Evolutionary conservation across 768 basidiomycete genomes (phyloP), one percentile per base, ranked within the genome.

Genomic region (Serendipita indica): DNA sequence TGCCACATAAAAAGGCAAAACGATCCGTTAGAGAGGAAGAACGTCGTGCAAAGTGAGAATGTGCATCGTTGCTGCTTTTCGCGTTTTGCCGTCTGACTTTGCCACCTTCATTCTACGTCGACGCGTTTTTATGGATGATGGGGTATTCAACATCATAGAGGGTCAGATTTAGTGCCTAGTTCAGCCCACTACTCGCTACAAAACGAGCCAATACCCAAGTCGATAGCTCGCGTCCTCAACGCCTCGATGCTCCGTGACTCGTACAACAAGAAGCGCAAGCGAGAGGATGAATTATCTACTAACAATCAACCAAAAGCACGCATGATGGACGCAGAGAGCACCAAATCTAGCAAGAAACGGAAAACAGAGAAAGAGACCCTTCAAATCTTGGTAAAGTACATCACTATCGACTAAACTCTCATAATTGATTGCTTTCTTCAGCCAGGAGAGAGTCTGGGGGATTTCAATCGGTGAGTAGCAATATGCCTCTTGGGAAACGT

Each of bases 181-280:
- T n/a, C 3, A 16, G 66, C 63, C 60, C 72, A 71, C 62, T 64
- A 3, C 28, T 70, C 20, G 68, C 72, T 3, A 66, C 79, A 37
- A 64, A 71, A 74, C 45, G 87, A 89, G 64, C 70, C 74, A 3
- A 74, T 89, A 18, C 86, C 87, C 6, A 89, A 88, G 70, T 77
- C 82, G 7, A 76, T 76, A 14, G 68, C 76, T 33, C 78, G 86
- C 13, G 75, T 87, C 18, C 68, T 89, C 35, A 79, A 87, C 63
- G 82, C 86, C 1, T 71, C 71, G 20, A 69, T 73, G 60, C 74
- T 86, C 41, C 74, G 83, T 41, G 74, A 77, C 28, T 77, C 79
- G 49, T 84, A 71, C 67, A 75, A 72, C 20, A 66, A 69, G 57
- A 80, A 75, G 67, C 79, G 76, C 65, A 46, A 46, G 25, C 22